Evolutionary conservation across 2,329 filamentous ascomycete genomes (phyloP).

Genomic region (Dothideomycetes sp.): DNA sequence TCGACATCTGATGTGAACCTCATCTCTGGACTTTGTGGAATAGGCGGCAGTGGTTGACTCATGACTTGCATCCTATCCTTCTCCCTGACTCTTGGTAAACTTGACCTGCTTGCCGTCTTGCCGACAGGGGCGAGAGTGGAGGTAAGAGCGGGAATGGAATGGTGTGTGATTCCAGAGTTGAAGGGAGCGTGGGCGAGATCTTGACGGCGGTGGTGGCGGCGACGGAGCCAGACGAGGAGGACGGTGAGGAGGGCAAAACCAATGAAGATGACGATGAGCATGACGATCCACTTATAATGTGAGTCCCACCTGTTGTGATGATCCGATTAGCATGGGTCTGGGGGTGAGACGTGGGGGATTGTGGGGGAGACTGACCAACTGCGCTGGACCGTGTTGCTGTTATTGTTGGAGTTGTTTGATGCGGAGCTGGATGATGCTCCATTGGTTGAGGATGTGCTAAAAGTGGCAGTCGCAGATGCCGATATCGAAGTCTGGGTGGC

Average conservation of each 20-base stretch:
- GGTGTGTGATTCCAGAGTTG: slow-evolving; percentile 30
- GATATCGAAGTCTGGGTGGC: slow-evolving; percentile 6
- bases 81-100: slow-evolving; percentile 12
- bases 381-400: slow-evolving; percentile 1
- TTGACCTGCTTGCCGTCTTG: slow-evolving; percentile 7
- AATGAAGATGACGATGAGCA: slow-evolving; percentile 65
- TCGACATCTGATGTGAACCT: slow-evolving; percentile 1
- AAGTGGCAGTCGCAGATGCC: slow-evolving; percentile 11
- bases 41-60: neutral
- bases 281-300: slow-evolving; percentile 73
- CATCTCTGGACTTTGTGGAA: slow-evolving; percentile 4
- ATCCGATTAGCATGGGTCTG: neutral
- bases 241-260: slow-evolving; percentile 59
- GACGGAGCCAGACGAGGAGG: slow-evolving; percentile 60
- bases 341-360: neutral
- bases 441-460: slow-evolving; percentile 20
- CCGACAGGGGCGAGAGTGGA: slow-evolving; percentile 4
- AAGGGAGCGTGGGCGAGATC: slow-evolving; percentile 35
- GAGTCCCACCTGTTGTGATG: slow-evolving; percentile 49
- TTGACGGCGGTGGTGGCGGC: slow-evolving; percentile 62
- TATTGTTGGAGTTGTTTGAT: too few relatives aligned
- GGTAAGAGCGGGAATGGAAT: slow-evolving; percentile 13
- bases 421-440: neutral
- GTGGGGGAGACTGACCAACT: slow-evolving; percentile 18
- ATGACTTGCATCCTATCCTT: slow-evolving; percentile 9